Evolutionary conservation across 192 early-diverging fungal genomes (phyloP), one percentile per base, ranked within the genome.

Genomic region (Entomortierella parvispora): DNA sequence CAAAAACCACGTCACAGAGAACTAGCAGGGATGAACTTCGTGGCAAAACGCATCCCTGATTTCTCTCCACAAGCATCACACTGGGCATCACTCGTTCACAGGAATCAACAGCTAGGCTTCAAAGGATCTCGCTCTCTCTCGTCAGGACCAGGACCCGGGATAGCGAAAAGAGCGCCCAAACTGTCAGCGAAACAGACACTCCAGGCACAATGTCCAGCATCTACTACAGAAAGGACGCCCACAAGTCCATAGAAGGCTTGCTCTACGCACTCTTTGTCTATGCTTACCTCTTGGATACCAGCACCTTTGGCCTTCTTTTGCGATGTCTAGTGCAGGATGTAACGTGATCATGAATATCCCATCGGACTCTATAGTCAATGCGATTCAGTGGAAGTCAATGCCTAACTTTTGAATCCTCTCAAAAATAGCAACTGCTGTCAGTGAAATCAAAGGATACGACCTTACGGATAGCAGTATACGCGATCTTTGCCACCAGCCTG

Each of bases 261-360:
- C 61, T 77, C 31, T 67, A 68, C 32, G 66, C 65, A 0, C 65
- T 77, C 22, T 77, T 58, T 61, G 74, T 77, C 23, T 77, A 77
- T 40, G 48, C 68, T 5, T 77, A 77, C 18, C 33, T 77, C 22
- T 26, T 77, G 47, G 74, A 77, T 22, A 77, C 74, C 18, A 77
- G 65, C 49, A 77, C 74, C 0, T 53, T 68, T 26, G 65, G 74
- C 28, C 60, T 77, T 8, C 22, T 77, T 8, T 17, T 77, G 4
- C 61, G 66, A 23, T 48, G 42, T 7, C 15, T 77, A 4, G 22
- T 77, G 6, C 74, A 77, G 43, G 74, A 77, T 31, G 74, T 77
- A 77, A 60, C 51, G 2, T n/a, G 7, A 29, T 17, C 60, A 32
- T 32, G 14, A 28, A 3, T 0, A n/a, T 1, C 18, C 7, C 22